Percentiles rank a stretch among this genome's conserved stretches.
Conservation (phyloP, 805 yeast genomes). For the Priceomyces haplophilus region DNA sequence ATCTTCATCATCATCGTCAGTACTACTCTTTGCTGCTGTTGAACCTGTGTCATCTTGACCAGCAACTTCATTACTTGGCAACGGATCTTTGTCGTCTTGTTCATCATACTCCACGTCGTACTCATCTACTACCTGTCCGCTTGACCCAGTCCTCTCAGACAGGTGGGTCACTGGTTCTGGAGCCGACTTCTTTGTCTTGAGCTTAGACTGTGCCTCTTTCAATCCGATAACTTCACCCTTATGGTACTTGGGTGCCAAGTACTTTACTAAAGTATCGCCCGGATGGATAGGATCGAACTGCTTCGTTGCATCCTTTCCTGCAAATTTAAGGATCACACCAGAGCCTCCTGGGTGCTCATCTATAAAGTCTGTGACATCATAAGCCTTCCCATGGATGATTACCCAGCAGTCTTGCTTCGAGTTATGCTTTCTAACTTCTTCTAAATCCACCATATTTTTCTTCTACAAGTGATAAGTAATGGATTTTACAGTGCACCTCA, state of each 20-base stretch:
- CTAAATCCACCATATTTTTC: constrained; percentile 15
- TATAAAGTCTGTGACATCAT: constrained; percentile 66
- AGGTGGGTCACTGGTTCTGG: neutral
- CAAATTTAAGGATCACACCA: constrained; percentile 49
- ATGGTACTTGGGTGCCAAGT: constrained; percentile 46
- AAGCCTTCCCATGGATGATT: constrained; percentile 72
- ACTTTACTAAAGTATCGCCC: constrained; percentile 73
- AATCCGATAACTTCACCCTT: constrained; percentile 30
- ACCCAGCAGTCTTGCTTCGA: constrained; percentile 75
- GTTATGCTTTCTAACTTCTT: constrained; percentile 48
- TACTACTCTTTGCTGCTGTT: constrained; percentile 1
- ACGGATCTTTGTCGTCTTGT: constrained; percentile 31
- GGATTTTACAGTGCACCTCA: neutral
- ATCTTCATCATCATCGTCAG: constrained; percentile 23
- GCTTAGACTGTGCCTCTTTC: constrained; percentile 4
- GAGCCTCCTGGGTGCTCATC: constrained; percentile 63
- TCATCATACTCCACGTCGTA: constrained; percentile 43
- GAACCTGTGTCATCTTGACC: neutral
- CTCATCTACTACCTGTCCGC: constrained; percentile 26
- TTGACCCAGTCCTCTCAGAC: constrained; percentile 1
- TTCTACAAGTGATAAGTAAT: neutral
- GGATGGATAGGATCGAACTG: constrained; percentile 90
- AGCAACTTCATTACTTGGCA: constrained; percentile 10
- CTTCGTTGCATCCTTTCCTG: constrained; percentile 63
- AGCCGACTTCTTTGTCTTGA: neutral